Evolutionary conservation across 2,329 filamentous ascomycete species (phyloP).

Genomic region (Lasiodiplodia citricola): DNA sequence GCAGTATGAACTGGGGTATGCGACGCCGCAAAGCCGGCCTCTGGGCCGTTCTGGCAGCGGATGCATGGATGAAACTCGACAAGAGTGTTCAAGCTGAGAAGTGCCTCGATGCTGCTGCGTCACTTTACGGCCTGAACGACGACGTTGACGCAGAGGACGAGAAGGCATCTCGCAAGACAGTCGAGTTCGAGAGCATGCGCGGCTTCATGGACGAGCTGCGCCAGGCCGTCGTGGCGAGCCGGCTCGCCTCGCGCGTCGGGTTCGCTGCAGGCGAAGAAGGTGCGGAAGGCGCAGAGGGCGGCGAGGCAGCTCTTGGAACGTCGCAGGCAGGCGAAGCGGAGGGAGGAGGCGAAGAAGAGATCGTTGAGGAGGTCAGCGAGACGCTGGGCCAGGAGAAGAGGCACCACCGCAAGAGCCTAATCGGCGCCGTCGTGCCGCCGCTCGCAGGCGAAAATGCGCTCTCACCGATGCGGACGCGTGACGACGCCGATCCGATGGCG

Average conservation of each 20-base stretch:
- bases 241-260: slow-evolving; percentile 46
- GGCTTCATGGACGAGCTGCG: slow-evolving; percentile 71
- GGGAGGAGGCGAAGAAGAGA: slow-evolving; percentile 10
- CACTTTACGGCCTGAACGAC: slow-evolving; percentile 51
- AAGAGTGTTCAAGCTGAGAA: slow-evolving; percentile 80
- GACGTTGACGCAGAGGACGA: slow-evolving; percentile 9
- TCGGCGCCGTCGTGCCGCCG: slow-evolving; percentile 37
- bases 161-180: slow-evolving; percentile 22
- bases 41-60: slow-evolving; percentile 83
- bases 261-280: slow-evolving; percentile 42
- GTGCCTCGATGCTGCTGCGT: slow-evolving; percentile 72
- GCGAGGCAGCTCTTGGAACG: neutral
- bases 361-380: slow-evolving; percentile 45
- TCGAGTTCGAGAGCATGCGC: slow-evolving; percentile 60
- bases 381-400: slow-evolving; percentile 42
- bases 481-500: slow-evolving; percentile 28
- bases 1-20: slow-evolving; percentile 70
- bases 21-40: slow-evolving; percentile 84
- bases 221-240: slow-evolving; percentile 60
- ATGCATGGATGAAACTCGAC: slow-evolving; percentile 79
- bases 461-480: slow-evolving; percentile 36
- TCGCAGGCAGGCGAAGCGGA: neutral
- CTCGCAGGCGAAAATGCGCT: slow-evolving; percentile 36
- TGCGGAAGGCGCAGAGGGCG: slow-evolving; percentile 29
- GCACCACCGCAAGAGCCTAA: slow-evolving; percentile 51